Percentiles rank a stretch among this genome's conserved stretches.
phyloP scores from a whole-genome alignment of 495 filamentous ascomycete species.

The Evernia prunastri region DNA sequence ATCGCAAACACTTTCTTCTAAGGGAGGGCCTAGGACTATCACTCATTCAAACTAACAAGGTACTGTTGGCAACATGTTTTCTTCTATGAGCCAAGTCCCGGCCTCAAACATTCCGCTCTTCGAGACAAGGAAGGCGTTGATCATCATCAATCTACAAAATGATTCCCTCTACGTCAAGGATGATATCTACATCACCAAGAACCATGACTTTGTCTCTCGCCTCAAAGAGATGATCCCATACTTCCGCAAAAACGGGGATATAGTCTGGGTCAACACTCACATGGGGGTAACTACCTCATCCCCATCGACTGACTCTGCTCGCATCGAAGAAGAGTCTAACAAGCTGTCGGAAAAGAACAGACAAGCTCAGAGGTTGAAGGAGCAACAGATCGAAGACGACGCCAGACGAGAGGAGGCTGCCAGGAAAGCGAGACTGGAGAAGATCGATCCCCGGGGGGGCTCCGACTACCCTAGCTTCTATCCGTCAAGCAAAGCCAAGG shows the following conservation, averaged over 20 bases:
- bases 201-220: constrained; percentile 59
- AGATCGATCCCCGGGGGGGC: constrained; percentile 11
- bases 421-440: constrained; percentile 3
- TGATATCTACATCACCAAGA: constrained; percentile 58
- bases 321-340: constrained; percentile 21
- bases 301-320: constrained; percentile 17
- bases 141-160: constrained; percentile 86
- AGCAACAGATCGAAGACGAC: constrained; percentile 24
- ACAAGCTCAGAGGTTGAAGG: constrained; percentile 17
- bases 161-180: constrained; percentile 73
- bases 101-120: constrained; percentile 42
- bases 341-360: constrained; percentile 20
- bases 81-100: constrained; percentile 17
- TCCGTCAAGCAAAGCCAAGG: constrained; percentile 25
- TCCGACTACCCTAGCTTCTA: constrained; percentile 22
- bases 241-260: constrained; percentile 72
- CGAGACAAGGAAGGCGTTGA: constrained; percentile 71
- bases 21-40: not conserved
- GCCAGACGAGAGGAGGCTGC: constrained; percentile 15
- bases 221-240: constrained; percentile 58
- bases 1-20: not conserved
- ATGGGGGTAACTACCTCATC: constrained; percentile 31
- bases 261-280: constrained; percentile 82
- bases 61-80: constrained; percentile 20
- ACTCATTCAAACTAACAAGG: not conserved